Conservation (phyloP, 129 eudicot species). For the Saposhnikovia divaricata region DNA sequence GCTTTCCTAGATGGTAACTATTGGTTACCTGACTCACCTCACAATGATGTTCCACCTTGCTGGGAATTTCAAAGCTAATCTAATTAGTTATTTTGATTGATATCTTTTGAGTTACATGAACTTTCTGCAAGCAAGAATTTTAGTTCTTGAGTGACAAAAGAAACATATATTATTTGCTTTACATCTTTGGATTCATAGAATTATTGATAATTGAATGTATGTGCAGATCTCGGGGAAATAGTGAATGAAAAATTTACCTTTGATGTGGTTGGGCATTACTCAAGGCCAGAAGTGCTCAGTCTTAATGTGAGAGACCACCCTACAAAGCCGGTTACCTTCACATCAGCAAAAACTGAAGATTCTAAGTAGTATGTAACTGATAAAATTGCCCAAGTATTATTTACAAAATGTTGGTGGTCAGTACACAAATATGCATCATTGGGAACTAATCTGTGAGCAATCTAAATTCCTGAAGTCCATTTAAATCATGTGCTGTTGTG, state of each 20-base stretch:
- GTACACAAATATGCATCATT: neutral
- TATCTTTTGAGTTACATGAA: neutral
- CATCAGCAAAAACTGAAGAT: slow-evolving; percentile 48
- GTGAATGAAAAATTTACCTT: slow-evolving; percentile 82
- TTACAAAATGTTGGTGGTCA: neutral
- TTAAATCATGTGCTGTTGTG: neutral
- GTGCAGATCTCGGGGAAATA: slow-evolving; percentile 76
- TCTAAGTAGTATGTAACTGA: slow-evolving; percentile 24
- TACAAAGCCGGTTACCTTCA: slow-evolving; percentile 55
- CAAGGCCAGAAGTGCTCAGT: slow-evolving; percentile 86
- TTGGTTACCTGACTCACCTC: neutral
- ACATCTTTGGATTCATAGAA: neutral
- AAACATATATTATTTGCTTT: neutral
- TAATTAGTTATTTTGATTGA: neutral
- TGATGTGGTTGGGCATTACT: slow-evolving; percentile 95
- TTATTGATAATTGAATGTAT: neutral
- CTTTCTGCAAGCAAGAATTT: neutral
- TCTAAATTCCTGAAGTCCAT: neutral
- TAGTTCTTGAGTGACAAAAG: neutral
- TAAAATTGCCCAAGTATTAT: neutral
- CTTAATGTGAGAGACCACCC: slow-evolving; percentile 65
- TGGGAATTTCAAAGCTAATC: neutral
- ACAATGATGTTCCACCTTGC: neutral
- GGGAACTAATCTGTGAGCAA: neutral
- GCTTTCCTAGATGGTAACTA: no score